Evolutionary conservation across 2,329 filamentous ascomycete species (phyloP).

Genomic region (Clonostachys sp.): DNA sequence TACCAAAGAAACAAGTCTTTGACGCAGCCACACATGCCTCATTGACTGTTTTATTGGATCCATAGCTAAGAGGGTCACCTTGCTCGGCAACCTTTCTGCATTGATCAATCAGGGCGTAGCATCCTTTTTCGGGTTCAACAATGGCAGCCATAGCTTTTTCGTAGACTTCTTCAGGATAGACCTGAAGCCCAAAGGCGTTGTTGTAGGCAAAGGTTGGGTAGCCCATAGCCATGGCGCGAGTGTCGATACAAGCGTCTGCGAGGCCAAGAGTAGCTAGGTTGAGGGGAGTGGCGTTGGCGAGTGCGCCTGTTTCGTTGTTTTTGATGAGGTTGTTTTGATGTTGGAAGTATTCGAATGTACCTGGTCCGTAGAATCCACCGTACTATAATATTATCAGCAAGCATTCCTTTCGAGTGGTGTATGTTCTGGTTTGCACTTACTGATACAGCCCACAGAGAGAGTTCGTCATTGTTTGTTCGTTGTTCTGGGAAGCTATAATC

Average conservation of each 20-base stretch:
- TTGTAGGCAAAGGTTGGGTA: conserved; percentile 51
- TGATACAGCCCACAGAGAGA: conserved; percentile 60
- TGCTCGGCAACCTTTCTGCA: conserved; percentile 32
- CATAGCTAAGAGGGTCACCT: conserved; percentile 31
- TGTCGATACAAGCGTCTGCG: conserved; percentile 63
- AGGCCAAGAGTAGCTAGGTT: conserved; percentile 58
- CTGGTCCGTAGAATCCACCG: conserved; percentile 4
- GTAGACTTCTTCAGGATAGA: conserved; percentile 40
- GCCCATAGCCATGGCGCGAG: conserved; percentile 48
- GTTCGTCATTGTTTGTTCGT: conserved; percentile 40
- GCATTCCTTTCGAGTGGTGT: too few species aligned
- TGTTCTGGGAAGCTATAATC: conserved; percentile 44
- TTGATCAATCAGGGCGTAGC: conserved; percentile 39
- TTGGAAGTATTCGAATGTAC: conserved; percentile 2
- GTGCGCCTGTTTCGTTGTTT: neutral
- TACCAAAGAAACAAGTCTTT: conserved; percentile 6
- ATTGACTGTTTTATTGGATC: conserved; percentile 27
- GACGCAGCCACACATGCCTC: conserved; percentile 47
- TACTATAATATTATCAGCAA: conserved; percentile 1
- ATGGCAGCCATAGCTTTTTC: conserved; percentile 5
- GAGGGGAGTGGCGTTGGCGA: conserved; percentile 33
- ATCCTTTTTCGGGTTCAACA: conserved; percentile 29
- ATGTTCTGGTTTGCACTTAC: conserved; percentile 11
- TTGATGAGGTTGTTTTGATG: conserved; percentile 7
- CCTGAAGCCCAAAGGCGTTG: conserved; percentile 59